phyloP scores from a whole-genome alignment of 2,329 filamentous ascomycete genomes.

The Dothideomycetes sp. region DNA sequence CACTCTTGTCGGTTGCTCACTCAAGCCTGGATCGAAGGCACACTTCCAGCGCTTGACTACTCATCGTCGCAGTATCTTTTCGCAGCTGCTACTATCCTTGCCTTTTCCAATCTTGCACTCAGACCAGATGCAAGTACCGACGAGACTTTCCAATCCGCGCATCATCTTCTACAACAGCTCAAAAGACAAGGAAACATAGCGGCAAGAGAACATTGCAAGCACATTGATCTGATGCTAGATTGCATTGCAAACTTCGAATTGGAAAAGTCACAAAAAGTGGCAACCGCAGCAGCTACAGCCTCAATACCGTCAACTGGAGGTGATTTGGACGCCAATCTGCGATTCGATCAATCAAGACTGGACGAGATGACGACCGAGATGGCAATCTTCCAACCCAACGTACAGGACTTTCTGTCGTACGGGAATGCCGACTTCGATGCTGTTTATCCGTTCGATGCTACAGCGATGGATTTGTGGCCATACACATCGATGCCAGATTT shows the following conservation, averaged over 20 bases:
- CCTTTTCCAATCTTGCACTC: constrained; percentile 33
- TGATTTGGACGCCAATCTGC: neutral
- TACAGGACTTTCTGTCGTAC: constrained; percentile 11
- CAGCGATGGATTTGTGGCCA: constrained; percentile 2
- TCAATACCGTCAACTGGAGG: neutral
- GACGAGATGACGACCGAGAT: constrained; percentile 9
- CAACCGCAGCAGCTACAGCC: neutral
- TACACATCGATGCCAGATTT: constrained; percentile 8
- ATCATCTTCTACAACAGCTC: constrained; percentile 32
- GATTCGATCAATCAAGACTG: neutral
- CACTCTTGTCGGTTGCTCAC: constrained; percentile 37
- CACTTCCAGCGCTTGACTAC: constrained; percentile 40
- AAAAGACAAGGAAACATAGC: constrained; percentile 34
- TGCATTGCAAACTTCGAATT: constrained; percentile 3
- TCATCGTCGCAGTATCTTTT: constrained; percentile 41
- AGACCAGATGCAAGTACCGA: constrained; percentile 27
- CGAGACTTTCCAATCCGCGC: constrained; percentile 33
- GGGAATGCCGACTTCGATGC: constrained; percentile 4
- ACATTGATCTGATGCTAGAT: constrained; percentile 26
- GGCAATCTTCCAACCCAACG: constrained; percentile 6
- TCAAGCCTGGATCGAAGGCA: constrained; percentile 39
- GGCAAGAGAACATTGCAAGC: constrained; percentile 34
- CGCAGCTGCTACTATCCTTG: constrained; percentile 37
- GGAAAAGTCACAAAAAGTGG: neutral
- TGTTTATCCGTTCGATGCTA: constrained; percentile 1